phyloP scores from a whole-genome alignment of 805 yeast species.

The Ogataea thermomethanolica region DNA sequence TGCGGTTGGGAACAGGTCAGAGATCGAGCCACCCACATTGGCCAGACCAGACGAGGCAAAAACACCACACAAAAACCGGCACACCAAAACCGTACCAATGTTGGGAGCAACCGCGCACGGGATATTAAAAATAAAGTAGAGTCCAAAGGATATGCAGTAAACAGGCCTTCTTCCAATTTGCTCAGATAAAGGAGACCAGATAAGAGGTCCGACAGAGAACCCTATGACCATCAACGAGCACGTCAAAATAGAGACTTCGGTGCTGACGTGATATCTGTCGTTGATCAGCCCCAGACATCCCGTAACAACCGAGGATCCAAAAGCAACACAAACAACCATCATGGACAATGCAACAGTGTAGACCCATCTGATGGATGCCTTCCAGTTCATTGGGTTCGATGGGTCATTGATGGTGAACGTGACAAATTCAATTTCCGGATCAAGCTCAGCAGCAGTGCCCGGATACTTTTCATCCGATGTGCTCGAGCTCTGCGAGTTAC shows the following conservation, averaged over 20 bases:
- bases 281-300: conserved; percentile 74
- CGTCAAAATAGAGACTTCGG: conserved; percentile 74
- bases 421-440: conserved; percentile 76
- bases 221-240: conserved; percentile 89
- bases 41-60: conserved; percentile 80
- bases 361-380: conserved; percentile 47
- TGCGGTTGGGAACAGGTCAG: conserved; percentile 80
- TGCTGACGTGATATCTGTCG: conserved; percentile 64
- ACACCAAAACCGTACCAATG: conserved; percentile 74
- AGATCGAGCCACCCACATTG: conserved; percentile 86
- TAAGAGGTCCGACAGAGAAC: conserved; percentile 78
- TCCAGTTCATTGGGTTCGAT: conserved; percentile 90
- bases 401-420: conserved; percentile 79
- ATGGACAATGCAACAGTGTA: conserved; percentile 68
- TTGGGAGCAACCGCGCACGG: conserved; percentile 85
- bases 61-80: conserved; percentile 86
- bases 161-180: conserved; percentile 83
- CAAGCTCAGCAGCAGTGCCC: conserved; percentile 35
- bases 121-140: conserved; percentile 76
- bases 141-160: conserved; percentile 68
- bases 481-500: conserved; percentile 30
- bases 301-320: conserved; percentile 87
- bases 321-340: conserved; percentile 85
- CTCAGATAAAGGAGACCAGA: conserved; percentile 89
- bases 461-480: conserved; percentile 25